A percentile compares a stretch with the other conserved stretches of the same genome.
Evolutionary conservation across 139 green algal species (phyloP).

Genomic region (Dunaliella sp.): DNA sequence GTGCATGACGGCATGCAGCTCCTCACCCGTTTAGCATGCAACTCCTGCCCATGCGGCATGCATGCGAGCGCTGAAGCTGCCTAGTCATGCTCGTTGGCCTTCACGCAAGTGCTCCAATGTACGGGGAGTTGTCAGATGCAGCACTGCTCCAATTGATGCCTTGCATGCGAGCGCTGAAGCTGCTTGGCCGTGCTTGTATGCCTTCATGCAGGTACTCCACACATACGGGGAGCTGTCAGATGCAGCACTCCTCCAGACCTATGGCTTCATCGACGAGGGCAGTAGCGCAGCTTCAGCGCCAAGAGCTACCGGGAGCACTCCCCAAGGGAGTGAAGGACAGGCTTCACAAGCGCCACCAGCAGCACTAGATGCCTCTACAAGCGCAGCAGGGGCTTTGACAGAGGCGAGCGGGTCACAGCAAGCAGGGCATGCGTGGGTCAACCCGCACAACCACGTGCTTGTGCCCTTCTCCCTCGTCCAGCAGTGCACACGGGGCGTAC

Average conservation of each 20-base stretch:
- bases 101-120: constrained; percentile 61
- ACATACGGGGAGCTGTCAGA: constrained; percentile 72
- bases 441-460: constrained; percentile 43
- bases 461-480: constrained; percentile 27
- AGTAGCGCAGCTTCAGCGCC: background rate
- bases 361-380: no score
- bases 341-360: no score
- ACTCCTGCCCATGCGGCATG: no score
- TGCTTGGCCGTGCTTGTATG: no score
- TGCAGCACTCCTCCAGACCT: constrained; percentile 68
- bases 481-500: constrained; percentile 7
- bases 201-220: constrained; percentile 53
- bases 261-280: constrained; percentile 65
- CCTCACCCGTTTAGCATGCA: no score
- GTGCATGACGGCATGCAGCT: no score
- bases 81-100: no score
- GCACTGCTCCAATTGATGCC: constrained; percentile 73
- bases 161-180: no score
- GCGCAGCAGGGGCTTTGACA: background rate
- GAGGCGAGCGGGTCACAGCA: background rate
- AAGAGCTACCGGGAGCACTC: background rate
- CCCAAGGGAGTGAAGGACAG: background rate
- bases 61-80: no score
- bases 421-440: background rate
- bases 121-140: constrained; percentile 66